These are phyloP conservation scores for Boechera divaricarpa DNA, from an alignment of 345 rosid species.

Conservation along the genomic window DNA sequence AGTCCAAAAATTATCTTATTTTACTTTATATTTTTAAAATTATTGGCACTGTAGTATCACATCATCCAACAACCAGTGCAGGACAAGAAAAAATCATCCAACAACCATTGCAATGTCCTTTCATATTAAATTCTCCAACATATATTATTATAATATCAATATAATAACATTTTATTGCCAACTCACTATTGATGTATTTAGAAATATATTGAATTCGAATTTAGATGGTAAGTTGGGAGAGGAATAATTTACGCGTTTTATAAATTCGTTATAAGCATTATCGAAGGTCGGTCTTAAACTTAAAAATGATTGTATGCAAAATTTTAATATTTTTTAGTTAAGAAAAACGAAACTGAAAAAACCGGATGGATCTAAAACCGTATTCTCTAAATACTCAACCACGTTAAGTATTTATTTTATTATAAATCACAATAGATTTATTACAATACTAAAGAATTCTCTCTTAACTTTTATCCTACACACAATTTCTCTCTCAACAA, in stretches of 20 bases:
- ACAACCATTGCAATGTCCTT: conserved; percentile 49
- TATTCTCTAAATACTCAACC: too few relatives aligned
- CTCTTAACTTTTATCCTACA: too few relatives aligned
- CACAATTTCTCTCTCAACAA: too few relatives aligned
- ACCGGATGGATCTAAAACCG: too few relatives aligned
- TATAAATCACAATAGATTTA: too few relatives aligned
- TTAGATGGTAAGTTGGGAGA: background rate
- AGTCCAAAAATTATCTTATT: conserved; percentile 16
- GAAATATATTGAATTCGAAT: background rate
- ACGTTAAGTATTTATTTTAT: too few relatives aligned
- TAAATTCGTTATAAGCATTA: background rate
- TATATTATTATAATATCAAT: conserved; percentile 12
- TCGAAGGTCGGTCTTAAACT: background rate
- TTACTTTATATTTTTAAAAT: background rate
- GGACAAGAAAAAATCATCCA: conserved; percentile 38
- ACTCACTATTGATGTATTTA: conserved; percentile 21
- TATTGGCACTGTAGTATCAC: conserved; percentile 37
- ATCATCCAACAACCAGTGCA: conserved; percentile 39
- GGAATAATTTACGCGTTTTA: background rate
- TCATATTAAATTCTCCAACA: conserved; percentile 27
- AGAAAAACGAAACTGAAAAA: background rate
- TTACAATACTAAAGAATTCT: too few relatives aligned
- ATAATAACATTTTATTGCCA: conserved; percentile 15
- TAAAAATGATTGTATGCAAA: background rate
- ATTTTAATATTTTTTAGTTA: background rate